phyloP scores from a whole-genome alignment of 331 rosid genomes.

The Arachis monticola region DNA sequence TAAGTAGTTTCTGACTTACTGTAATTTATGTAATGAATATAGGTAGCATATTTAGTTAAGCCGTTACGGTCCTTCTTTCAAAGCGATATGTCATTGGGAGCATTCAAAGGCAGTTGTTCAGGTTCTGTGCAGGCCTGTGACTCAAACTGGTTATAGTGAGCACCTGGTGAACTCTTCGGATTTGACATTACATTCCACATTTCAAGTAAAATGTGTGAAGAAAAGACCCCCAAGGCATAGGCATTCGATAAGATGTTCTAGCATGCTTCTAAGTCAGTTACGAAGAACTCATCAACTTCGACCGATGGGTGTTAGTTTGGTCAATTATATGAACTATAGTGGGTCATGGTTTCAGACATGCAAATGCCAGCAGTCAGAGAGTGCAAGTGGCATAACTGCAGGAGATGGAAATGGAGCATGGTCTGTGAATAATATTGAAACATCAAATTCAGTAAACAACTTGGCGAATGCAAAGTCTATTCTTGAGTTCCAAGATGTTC shows the following conservation, averaged over 20 bases:
- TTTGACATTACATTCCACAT: slow-evolving; percentile 31
- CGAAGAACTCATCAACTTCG: slow-evolving; percentile 40
- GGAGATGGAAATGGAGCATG: slow-evolving; percentile 60
- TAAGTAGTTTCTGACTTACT: slow-evolving; percentile 5
- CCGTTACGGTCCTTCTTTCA: slow-evolving; percentile 17
- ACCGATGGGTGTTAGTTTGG: slow-evolving; percentile 38
- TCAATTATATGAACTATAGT: slow-evolving; percentile 20
- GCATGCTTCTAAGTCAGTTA: slow-evolving; percentile 38
- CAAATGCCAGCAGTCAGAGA: slow-evolving; percentile 68
- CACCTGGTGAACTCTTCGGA: slow-evolving; percentile 37
- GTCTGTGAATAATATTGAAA: slow-evolving; percentile 52
- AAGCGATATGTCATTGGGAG: slow-evolving; percentile 47
- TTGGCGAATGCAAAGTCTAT: slow-evolving; percentile 42
- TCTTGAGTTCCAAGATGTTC: slow-evolving; percentile 59
- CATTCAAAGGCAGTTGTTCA: slow-evolving; percentile 56
- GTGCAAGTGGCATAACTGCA: slow-evolving; percentile 44
- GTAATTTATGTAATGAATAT: slow-evolving; percentile 5
- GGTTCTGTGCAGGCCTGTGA: slow-evolving; percentile 51
- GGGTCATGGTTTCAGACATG: slow-evolving; percentile 46
- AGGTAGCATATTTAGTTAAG: slow-evolving; percentile 25
- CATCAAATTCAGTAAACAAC: slow-evolving; percentile 43
- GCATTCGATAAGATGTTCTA: slow-evolving; percentile 42
- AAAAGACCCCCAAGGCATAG: slow-evolving; percentile 45
- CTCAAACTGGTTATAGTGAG: slow-evolving; percentile 44
- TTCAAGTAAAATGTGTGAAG: slow-evolving; percentile 46